Base-by-base conservation (phyloP, 2,329 filamentous ascomycete genomes). In the Ramichloridium luteum region DNA sequence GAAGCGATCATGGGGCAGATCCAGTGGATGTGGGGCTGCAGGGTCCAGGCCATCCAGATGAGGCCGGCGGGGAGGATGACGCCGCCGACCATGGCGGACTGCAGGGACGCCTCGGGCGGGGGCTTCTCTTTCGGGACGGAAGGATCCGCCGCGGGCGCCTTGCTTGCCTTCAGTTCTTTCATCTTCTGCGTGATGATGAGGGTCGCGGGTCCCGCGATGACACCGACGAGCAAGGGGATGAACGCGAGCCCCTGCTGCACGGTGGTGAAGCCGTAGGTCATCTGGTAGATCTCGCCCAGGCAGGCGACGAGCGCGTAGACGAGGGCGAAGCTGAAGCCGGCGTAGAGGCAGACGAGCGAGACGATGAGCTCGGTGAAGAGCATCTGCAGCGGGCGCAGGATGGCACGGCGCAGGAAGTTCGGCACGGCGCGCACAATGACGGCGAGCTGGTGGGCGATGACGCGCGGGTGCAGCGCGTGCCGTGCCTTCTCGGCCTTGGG, bases 151-250 rank as follows among this genome's bases (percentile, higher is more conserved):
- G 25, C 4, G 5, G 25, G 20, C 6, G 23, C 10, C 10, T 11
- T 12, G 8, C 20, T 12, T 10, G 20, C 23, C 25, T 14, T 8
- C 15, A 16, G 25, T 14, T 12, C 8, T 13, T 33, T 18, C 42
- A 60, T 39, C 47, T 59, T 40, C 34, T 57, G 54, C 6, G 57
- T 57, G 9, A 31, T n/a, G 45, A 65, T 64, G n/a, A 37, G 31
- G 44, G 71, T 73, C 2, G 50, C 42, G 3, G 79, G 63, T 2
- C 70, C 70, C 5, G 60, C 30, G 5, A 74, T 43, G 61, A 79
- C 76, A 32, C 78, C 78, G 22, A 77, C 65, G 5, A 71, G 65
- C 8, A 82, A 68, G 27, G 77, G 77, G 16, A 81, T 51, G 51
- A 81, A 80, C 1, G 77, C 62, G 1, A 79, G 61, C 13, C 74